A percentile compares a stretch with the other conserved stretches of the same genome.
Evolutionary conservation across 495 filamentous ascomycete species (phyloP).

Genomic region (Trichoderma virens): DNA sequence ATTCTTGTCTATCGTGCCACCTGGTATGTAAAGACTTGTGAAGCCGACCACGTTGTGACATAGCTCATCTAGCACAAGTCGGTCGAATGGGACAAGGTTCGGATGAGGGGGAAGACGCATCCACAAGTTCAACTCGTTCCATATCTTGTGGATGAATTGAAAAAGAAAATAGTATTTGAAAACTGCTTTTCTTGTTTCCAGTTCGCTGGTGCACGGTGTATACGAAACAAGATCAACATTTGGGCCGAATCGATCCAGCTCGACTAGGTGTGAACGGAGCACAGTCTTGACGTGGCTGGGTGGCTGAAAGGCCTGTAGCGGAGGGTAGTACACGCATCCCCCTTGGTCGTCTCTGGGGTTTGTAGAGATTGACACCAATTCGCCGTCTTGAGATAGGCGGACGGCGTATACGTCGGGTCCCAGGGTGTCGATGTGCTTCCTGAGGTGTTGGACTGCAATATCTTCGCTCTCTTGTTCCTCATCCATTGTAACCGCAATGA

Average conservation of each 20-base stretch:
- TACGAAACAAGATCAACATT: conserved; percentile 13
- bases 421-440: conserved; percentile 7
- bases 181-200: conserved; percentile 5
- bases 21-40: conserved; percentile 29
- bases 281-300: conserved; percentile 11
- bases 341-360: conserved; percentile 13
- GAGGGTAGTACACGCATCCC: conserved; percentile 12
- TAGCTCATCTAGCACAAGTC: conserved; percentile 28
- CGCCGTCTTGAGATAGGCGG: conserved; percentile 12
- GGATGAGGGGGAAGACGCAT: conserved; percentile 17
- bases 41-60: conserved; percentile 31
- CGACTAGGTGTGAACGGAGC: conserved; percentile 8
- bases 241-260: conserved; percentile 15
- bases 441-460: conserved; percentile 17
- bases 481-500: conserved; percentile 20
- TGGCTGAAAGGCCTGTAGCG: conserved; percentile 2
- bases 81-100: conserved; percentile 30
- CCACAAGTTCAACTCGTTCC: conserved; percentile 8
- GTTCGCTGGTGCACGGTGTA: conserved; percentile 1
- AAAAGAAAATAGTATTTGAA: conserved; percentile 8
- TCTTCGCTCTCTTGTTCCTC: conserved; percentile 16
- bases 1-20: conserved; percentile 22
- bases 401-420: conserved; percentile 12
- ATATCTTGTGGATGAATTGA: not conserved
- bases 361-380: conserved; percentile 11